A percentile compares a stretch with the other conserved stretches of the same genome.
Evolutionary conservation across 306 rosid species (phyloP).

Genomic region (Canavalia gladiata): DNA sequence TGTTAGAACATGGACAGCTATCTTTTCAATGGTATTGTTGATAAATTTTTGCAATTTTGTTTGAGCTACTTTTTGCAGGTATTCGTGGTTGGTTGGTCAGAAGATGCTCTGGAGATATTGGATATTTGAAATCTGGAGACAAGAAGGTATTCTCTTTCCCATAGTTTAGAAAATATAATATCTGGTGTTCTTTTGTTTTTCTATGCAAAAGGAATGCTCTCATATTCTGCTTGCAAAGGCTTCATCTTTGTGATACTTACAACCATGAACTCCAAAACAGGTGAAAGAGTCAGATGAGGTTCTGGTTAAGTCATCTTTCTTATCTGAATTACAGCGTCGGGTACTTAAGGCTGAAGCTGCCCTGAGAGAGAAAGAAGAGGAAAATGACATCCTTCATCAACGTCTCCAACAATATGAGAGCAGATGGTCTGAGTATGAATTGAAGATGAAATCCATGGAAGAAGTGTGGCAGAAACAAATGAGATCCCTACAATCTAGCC

Average conservation of each 20-base stretch:
- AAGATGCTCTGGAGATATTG: slow-evolving; percentile 87
- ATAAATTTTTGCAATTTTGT: slow-evolving; percentile 43
- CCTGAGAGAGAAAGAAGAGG: slow-evolving; percentile 88
- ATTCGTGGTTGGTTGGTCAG: slow-evolving; percentile 91
- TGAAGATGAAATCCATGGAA: slow-evolving; percentile 98
- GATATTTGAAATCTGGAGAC: slow-evolving; percentile 62
- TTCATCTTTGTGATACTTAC: slow-evolving; percentile 28
- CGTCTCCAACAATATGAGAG: slow-evolving; percentile 93
- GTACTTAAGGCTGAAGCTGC: slow-evolving; percentile 92
- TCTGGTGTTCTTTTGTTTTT: neutral
- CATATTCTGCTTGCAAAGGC: slow-evolving; percentile 37
- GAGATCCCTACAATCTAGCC: slow-evolving; percentile 98
- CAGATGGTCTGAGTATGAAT: slow-evolving; percentile 96
- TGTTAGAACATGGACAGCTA: neutral
- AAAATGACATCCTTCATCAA: slow-evolving; percentile 91
- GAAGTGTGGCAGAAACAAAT: slow-evolving; percentile 99
- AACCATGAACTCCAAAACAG: slow-evolving; percentile 57
- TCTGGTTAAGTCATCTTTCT: slow-evolving; percentile 84
- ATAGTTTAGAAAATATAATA: slow-evolving; percentile 32
- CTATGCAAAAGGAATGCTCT: neutral
- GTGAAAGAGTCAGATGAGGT: slow-evolving; percentile 77
- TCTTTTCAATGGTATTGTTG: slow-evolving; percentile 20
- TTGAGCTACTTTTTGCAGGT: slow-evolving; percentile 58
- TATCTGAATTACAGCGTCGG: slow-evolving; percentile 88
- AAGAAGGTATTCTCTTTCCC: slow-evolving; percentile 63